Base-by-base conservation (phyloP, 2,329 filamentous ascomycete genomes). In the Scedosporium minutisporum region DNA sequence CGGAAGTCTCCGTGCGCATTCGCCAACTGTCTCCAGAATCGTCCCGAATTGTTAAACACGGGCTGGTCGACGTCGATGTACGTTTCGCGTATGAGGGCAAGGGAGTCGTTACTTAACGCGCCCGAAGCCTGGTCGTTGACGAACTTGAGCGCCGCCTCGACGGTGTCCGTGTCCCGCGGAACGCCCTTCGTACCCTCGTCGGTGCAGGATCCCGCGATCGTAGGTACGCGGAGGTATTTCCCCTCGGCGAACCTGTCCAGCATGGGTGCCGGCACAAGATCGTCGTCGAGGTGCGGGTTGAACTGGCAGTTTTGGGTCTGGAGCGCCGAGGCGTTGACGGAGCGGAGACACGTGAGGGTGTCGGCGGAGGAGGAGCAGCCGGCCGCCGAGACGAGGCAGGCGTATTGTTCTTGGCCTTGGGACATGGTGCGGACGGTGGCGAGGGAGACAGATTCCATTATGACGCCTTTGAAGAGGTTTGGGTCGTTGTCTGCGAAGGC, bases 221-320 rank as follows among this genome's bases (percentile, higher is more conserved):
- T 72, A 0, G 85, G 84, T 0, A 87, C 77, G 27, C 76, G 76
- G 64, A 84, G 70, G 69, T 84, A 83, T 6, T 76, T 77, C 0
- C 81, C 82, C 16, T 78, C 58, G 1, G 70, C 68, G 60, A 82
- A 83, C 1, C 77, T 68, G 1, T 71, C 74, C 65, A 85, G 84
- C 0, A 82, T 78, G 16, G 77, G 73, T 63, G 83, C 79, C 0
- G 69, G 71, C 3, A 85, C 72, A 14, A 86, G 70, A n/a, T 78
- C 75, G 2, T 77, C 76, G 65, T 87, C 85, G 2, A 87, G 69
- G 0, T 80, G 77, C 0, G 83, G 82, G 6, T 78, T 75, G 73
- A 80, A 86, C 73, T 80, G 81, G 69, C 78, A 85, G 0, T 78
- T 63, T 0, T 83, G 82, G 18, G 41, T 60, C 41, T 44, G 38